Evolutionary conservation across 225 moss, liverwort and hornwort genomes (phyloP).

Genomic region (Takakia lepidozioides): DNA sequence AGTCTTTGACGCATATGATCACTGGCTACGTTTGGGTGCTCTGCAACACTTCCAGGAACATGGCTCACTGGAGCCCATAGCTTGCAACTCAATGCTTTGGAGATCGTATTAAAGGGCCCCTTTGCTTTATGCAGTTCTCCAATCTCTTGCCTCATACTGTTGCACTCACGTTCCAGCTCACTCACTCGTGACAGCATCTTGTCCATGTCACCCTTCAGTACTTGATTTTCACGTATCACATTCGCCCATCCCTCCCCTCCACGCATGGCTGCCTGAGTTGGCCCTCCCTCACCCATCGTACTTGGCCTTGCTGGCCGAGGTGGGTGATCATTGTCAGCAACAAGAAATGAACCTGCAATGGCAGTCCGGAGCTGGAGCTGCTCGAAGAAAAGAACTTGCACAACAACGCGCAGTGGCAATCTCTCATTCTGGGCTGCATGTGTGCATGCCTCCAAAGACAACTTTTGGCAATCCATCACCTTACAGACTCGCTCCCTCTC

Average conservation of each 20-base stretch:
- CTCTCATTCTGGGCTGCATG: conserved; percentile 55
- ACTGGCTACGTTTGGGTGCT: conserved; percentile 16
- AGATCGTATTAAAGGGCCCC: conserved; percentile 31
- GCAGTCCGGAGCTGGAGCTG: conserved; percentile 54
- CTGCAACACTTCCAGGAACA: conserved; percentile 30
- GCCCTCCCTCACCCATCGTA: conserved; percentile 2
- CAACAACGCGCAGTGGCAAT: conserved; percentile 44
- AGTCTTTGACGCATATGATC: conserved; percentile 3
- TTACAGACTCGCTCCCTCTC: conserved; percentile 45
- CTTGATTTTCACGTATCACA: conserved; percentile 28
- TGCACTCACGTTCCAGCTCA: conserved; percentile 56
- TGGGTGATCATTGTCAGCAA: conserved; percentile 30
- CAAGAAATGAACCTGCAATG: conserved; percentile 48
- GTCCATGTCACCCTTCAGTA: conserved; percentile 50
- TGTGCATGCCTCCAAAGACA: conserved; percentile 48
- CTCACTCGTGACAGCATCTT: conserved; percentile 41
- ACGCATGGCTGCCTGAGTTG: conserved; percentile 7
- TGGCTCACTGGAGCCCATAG: conserved; percentile 37
- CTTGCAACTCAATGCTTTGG: conserved; percentile 56
- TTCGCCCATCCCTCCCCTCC: conserved; percentile 27
- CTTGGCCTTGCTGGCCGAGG: conserved; percentile 11
- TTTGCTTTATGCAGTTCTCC: conserved; percentile 29
- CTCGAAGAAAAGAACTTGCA: conserved; percentile 55
- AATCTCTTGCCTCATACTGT: conserved; percentile 55
- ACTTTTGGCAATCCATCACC: conserved; percentile 55